Percentiles rank a stretch among this genome's conserved stretches.
These are phyloP conservation scores for Wickerhamomyces canadensis DNA, from an alignment of 805 yeast genomes.

Conservation along the genomic window DNA sequence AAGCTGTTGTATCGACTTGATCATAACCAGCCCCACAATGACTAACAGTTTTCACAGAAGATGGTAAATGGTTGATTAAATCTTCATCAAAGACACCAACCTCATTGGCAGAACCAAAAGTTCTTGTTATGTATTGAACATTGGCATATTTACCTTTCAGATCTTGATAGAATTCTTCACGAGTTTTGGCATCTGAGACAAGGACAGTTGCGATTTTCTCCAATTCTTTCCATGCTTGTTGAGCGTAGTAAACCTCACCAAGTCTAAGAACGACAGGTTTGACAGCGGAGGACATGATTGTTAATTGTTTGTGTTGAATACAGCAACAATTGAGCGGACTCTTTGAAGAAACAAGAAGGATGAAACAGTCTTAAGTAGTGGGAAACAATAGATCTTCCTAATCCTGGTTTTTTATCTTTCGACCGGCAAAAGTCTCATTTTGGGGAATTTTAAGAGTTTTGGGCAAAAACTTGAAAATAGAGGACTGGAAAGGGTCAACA, in stretches of 20 bases:
- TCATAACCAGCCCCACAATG: conserved; percentile 78
- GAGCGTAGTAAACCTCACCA: conserved; percentile 56
- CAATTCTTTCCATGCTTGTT: conserved; percentile 60
- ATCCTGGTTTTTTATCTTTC: no score
- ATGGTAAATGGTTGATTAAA: conserved; percentile 48
- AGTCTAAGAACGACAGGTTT: conserved; percentile 62
- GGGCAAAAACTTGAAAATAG: no score
- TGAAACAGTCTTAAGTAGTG: no score
- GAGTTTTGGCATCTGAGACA: conserved; percentile 33
- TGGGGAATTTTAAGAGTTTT: no score
- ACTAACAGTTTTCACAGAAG: conserved; percentile 43
- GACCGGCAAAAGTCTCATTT: no score
- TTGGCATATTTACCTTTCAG: conserved; percentile 27
- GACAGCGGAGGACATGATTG: no score
- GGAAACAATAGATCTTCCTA: no score
- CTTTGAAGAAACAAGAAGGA: no score
- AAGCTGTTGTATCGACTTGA: conserved; percentile 55
- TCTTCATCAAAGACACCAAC: conserved; percentile 69
- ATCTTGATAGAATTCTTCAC: conserved; percentile 31
- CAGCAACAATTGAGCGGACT: no score
- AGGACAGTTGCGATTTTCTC: conserved; percentile 40
- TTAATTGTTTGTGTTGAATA: no score
- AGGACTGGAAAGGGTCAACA: no score
- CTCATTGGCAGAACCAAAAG: conserved; percentile 42
- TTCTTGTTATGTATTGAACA: conserved; percentile 39